Evolutionary conservation across 257 asterid species (phyloP), one percentile per base, ranked within the genome.

Genomic region (Solanum microdontum): DNA sequence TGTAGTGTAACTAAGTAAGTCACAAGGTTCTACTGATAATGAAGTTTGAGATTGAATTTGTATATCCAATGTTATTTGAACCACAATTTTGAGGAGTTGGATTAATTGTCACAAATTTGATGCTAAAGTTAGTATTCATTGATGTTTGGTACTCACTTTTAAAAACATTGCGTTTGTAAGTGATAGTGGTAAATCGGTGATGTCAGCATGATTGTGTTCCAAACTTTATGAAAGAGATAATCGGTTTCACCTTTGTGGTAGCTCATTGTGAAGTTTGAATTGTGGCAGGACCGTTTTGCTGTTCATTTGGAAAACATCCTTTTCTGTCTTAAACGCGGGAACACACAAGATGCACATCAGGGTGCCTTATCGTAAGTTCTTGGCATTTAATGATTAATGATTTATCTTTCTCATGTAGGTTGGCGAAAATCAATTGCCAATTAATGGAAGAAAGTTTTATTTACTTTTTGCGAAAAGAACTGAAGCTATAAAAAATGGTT

Each of bases 251-350:
- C 87, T 34, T 70, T 68, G 70, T 85, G 60, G 64, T 85, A 66
- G 39, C 37, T 85, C 64, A 66, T 66, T 66, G 45, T 85, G 76
- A 88, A 83, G 85, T 89, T 60, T 74, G 85, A 51, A 58, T 77
- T 58, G 89, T 87, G 88, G 87, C 95, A 95, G 99, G 92, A 92
- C 74, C 92, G 91, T 85, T 89, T 93, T 90, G 91, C 94, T 8
- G 94, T 93, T 84, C 97, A 88, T 83, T 76, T 92, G 89, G 99
- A 97, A 90, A 87, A 70, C 86, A 93, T 93, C 84, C 89, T 94
- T 87, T 88, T 88, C 88, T 91, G 93, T 88, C 91, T 97, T 60
- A 92, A 87, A 82, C 89, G 66, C 34, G 95, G 96, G 88, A 88
- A 74, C 73, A 60, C 48, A 48, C 90, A 89, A 69, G 94, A 90